Evolutionary conservation across 306 rosid genomes (phyloP).

Genomic region (Citrullus mucosospermus): DNA sequence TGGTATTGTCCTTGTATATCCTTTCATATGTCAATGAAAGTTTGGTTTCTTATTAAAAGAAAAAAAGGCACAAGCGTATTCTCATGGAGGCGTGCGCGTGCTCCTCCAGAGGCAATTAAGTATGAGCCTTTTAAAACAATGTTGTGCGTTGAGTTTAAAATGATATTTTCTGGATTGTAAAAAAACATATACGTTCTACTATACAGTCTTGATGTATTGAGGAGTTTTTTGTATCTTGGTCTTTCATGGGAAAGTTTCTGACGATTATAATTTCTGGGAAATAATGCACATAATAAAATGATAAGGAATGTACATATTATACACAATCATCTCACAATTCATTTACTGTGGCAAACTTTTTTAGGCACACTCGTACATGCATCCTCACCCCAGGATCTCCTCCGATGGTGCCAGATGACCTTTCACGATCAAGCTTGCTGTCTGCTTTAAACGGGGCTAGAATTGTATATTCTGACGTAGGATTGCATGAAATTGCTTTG

Average conservation of each 20-base stretch:
- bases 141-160: neutral
- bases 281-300: neutral
- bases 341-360: slow-evolving; percentile 13
- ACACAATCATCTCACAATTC: neutral
- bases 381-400: slow-evolving; percentile 81
- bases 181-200: neutral
- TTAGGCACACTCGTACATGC: slow-evolving; percentile 80
- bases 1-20: too few relatives aligned
- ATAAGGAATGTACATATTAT: neutral
- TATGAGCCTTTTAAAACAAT: neutral
- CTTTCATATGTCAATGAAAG: too few relatives aligned
- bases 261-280: neutral
- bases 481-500: slow-evolving; percentile 54
- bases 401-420: slow-evolving; percentile 56
- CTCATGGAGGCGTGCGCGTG: neutral
- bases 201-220: neutral
- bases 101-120: neutral
- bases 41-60: too few relatives aligned
- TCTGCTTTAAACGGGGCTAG: slow-evolving; percentile 69
- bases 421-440: slow-evolving; percentile 36
- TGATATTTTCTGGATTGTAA: neutral
- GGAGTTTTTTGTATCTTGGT: neutral
- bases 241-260: neutral
- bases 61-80: neutral
- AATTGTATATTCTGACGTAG: slow-evolving; percentile 59